Evolutionary conservation across 2,329 filamentous ascomycete genomes (phyloP), one percentile per base, ranked within the genome.

Genomic region (Cadophora malorum): DNA sequence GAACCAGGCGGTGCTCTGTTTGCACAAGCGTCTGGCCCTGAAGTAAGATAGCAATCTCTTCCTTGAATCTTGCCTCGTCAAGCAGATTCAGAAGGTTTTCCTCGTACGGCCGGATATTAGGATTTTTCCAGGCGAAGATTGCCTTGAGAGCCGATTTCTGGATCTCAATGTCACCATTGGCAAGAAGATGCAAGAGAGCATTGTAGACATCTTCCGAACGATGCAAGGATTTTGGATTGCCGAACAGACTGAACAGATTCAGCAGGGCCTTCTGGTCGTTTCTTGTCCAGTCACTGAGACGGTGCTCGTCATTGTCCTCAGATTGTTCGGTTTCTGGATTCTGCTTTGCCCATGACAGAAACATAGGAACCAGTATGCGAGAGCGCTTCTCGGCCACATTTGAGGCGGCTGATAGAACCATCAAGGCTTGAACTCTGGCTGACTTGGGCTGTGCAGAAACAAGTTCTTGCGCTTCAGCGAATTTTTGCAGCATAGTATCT

Each of bases 21-120:
- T 90, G 89, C 71, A 97, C 91, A 65, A 90, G 80, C 67, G 89
- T 89, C 21, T 92, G 90, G 19, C 91, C 87, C 75, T 93, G 91
- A 64, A 99, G 86, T 71, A 99, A 91, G 4, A 96, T 88, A 0
- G 93, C 91, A n/a, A 99, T 85, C 77, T 98, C 95, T 75, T 98
- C 96, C 76, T 94, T 93, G 80, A 98, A 97, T 60, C 92, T 88
- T 28, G 92, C 90, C 70, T 98, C 96, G 72, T 99, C 96, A 9
- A 98, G 86, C 1, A 99, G 83, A 74, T 93, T 94, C 70, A 93
- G 86, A 28, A 99, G 80, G 73, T 94, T 93, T 73, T 97, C 94
- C 74, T 94, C 88, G 76, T 98, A 97, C 0, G 89, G 85, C 68
- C 85, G 86, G 61, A 99, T 83, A 9, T 86, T 88, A 1, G 90